A percentile compares a stretch with the other conserved stretches of the same genome.
These are phyloP conservation scores for Nicotiana undulata DNA, from an alignment of 257 asterid species.

Conservation along the genomic window DNA sequence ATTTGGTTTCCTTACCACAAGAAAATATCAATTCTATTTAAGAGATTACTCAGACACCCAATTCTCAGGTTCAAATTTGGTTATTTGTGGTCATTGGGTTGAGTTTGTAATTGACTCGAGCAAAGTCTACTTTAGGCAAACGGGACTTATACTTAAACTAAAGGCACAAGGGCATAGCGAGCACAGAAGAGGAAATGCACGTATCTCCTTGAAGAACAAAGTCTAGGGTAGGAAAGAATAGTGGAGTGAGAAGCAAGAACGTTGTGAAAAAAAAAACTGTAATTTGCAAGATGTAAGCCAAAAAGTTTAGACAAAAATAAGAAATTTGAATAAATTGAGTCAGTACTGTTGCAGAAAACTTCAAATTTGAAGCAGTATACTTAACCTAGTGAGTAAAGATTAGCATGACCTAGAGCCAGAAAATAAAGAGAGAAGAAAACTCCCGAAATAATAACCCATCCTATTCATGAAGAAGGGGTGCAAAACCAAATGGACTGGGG, in stretches of 20 bases:
- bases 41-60: not conserved
- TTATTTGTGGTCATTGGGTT: not conserved
- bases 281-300: not conserved
- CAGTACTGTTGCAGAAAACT: not conserved
- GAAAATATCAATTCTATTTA: not conserved
- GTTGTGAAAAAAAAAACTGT: not conserved
- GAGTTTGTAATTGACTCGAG: not conserved
- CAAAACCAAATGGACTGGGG: slow-evolving; percentile 12
- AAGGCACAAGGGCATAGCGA: not conserved
- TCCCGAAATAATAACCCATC: not conserved
- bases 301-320: not conserved
- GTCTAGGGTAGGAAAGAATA: not conserved
- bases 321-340: not conserved
- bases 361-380: not conserved
- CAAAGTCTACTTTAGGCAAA: not conserved
- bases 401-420: not conserved
- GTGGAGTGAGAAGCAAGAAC: not conserved
- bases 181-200: not conserved
- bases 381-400: not conserved
- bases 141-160: not conserved
- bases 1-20: not conserved
- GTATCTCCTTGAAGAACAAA: not conserved
- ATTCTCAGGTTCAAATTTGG: not conserved
- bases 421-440: not conserved
- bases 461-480: not conserved